phyloP scores from a whole-genome alignment of 805 yeast genomes.

The Diddensiella santjacobensis region DNA sequence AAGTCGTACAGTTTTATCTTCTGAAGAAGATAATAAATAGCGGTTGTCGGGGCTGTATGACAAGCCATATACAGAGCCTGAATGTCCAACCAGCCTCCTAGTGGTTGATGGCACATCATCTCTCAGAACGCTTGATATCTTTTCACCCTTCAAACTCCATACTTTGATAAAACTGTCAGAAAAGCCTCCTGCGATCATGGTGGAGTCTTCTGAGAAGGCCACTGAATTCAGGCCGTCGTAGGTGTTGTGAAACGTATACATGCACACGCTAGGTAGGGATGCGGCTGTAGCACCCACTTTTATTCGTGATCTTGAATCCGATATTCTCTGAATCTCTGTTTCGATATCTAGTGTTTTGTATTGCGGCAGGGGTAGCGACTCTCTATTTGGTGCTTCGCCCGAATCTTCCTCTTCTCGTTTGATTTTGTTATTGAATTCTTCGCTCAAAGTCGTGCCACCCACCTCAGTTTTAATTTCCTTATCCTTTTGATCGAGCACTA shows the following conservation, averaged over 20 bases:
- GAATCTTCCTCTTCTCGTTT: constrained; percentile 40
- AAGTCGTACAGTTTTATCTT: constrained; percentile 84
- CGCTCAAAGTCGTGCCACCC: constrained; percentile 45
- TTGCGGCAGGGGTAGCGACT: constrained; percentile 78
- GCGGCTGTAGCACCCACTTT: constrained; percentile 66
- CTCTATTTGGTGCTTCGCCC: constrained; percentile 66
- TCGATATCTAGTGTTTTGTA: constrained; percentile 77
- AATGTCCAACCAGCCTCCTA: constrained; percentile 76
- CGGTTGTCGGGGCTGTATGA: constrained; percentile 88
- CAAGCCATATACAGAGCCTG: constrained; percentile 89
- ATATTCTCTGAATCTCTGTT: constrained; percentile 70
- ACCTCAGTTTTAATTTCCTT: constrained; percentile 32
- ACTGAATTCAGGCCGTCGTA: constrained; percentile 82
- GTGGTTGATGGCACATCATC: constrained; percentile 29
- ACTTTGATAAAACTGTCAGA: constrained; percentile 86
- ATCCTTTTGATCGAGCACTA: constrained; percentile 77
- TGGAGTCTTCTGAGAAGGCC: constrained; percentile 82
- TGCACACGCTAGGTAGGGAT: constrained; percentile 88
- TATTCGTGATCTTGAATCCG: constrained; percentile 76
- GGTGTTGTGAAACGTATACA: constrained; percentile 97
- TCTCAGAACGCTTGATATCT: constrained; percentile 45
- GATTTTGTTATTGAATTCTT: constrained; percentile 59
- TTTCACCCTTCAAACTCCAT: constrained; percentile 92
- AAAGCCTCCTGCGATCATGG: constrained; percentile 89
- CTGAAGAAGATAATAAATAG: constrained; percentile 76